Base-by-base conservation (phyloP, 1,139 yeast species). In the Yamadazyma membranifaciens region DNA sequence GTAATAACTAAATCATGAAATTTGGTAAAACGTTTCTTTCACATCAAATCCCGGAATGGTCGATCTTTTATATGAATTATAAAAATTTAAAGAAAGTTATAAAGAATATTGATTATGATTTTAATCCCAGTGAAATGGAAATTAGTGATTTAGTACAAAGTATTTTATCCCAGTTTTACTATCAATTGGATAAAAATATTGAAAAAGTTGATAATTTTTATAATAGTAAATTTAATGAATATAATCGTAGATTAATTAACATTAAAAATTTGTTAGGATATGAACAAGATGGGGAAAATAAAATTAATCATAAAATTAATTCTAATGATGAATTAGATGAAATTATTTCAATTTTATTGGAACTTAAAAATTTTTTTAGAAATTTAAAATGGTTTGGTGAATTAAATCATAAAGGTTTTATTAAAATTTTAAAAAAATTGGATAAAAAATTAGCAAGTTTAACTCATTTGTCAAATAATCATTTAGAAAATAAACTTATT, bases 1-100 rank as follows among this genome's bases (percentile, higher is more conserved):
- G 12, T 10, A 32, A 20, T 9, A 26, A 14, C 6, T 11, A 10
- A 34, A 15, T 3, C 22, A 87, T 87, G 96, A 87, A 87, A 74
- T 87, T 87, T 62, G 95, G 95, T 29, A 87, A 87, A 60, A 85
- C 88, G 4, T 63, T 87, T 51, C 64, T 82, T 31, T 71, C 87
- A 42, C 95, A 91, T 62, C 95, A 88, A 68, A 87, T 91, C 45
- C 97, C 97, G 7, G 96, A 89, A 65, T 91, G 98, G 97, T 56
- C 69, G n/a, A 63, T 65, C 70, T 78, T 75, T 54, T 91, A 92
- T 58, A 78, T 91, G 73, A 86, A 88, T 64, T 92, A 92, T 65
- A 92, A 91, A 62, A 81, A 76, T 41, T 73, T 92, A 52, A 92
- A 92, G 67, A 83, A 85, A 58, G 76, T 81, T 51, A 86, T 91